Conservation (phyloP, 1,284 basidiomycete species). For the Phenoliferia sp. region DNA sequence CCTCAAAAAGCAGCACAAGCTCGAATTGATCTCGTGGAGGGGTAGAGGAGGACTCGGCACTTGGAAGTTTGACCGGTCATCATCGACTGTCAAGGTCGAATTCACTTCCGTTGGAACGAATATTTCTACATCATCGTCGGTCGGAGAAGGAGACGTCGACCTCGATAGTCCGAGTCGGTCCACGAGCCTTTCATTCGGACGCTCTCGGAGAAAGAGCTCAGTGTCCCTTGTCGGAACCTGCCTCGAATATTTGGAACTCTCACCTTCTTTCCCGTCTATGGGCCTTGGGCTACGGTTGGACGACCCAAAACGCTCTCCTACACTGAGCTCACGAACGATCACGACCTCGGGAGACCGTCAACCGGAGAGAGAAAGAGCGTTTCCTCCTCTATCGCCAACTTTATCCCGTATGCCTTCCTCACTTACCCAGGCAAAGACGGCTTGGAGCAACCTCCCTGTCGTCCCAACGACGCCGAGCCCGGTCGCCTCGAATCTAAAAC, state of each 20-base stretch:
- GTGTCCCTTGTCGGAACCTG: background rate
- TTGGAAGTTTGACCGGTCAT: conserved; percentile 13
- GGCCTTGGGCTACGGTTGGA: background rate
- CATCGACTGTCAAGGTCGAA: conserved; percentile 7
- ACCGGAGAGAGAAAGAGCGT: too few species aligned
- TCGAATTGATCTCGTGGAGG: conserved; percentile 16
- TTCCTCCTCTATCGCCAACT: too few species aligned
- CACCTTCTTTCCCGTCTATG: background rate
- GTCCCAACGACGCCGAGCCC: too few species aligned
- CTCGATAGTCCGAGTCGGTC: background rate
- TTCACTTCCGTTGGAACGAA: conserved; percentile 14
- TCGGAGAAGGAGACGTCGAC: background rate
- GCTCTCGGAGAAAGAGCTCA: background rate
- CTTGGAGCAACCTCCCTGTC: too few species aligned
- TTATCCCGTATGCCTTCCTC: too few species aligned
- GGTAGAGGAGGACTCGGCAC: conserved; percentile 26
- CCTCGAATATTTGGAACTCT: background rate
- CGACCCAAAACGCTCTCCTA: too few species aligned
- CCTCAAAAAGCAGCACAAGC: conserved; percentile 21
- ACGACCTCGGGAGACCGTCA: too few species aligned
- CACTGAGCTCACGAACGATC: too few species aligned
- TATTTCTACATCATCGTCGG: background rate
- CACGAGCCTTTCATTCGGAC: background rate
- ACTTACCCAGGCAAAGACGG: too few species aligned
- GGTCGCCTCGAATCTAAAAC: too few species aligned